Conservation (phyloP, 2,329 filamentous ascomycete species). For the Onygenales sp. region DNA sequence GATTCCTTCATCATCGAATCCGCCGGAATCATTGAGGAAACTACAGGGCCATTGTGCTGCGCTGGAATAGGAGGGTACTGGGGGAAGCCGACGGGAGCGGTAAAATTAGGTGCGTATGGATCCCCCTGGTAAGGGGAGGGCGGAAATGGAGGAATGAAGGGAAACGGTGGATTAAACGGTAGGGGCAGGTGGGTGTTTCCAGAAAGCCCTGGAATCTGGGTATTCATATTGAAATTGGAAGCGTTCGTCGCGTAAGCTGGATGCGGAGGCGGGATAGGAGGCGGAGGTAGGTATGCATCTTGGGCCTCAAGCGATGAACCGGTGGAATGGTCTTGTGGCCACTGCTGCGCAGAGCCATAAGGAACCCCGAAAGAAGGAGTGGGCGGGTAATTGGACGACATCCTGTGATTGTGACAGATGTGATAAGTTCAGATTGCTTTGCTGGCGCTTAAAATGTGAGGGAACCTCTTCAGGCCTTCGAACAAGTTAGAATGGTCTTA, state of each 20-base stretch:
- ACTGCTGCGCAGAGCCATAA: slow-evolving; percentile 27
- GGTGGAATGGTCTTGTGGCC: slow-evolving; percentile 20
- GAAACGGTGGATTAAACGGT: slow-evolving; percentile 20
- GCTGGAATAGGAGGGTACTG: slow-evolving; percentile 4
- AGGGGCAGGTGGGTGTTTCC: slow-evolving; percentile 17
- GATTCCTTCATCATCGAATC: not conserved
- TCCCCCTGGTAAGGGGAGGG: slow-evolving; percentile 17
- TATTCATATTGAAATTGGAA: slow-evolving; percentile 18
- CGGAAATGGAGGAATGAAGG: slow-evolving; percentile 25
- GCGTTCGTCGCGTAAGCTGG: slow-evolving; percentile 17
- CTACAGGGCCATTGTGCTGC: not conserved
- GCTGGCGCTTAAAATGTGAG: not conserved
- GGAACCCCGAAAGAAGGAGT: slow-evolving; percentile 34
- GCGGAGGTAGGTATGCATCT: slow-evolving; percentile 18
- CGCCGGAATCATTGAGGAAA: not conserved
- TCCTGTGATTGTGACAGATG: slow-evolving; percentile 20
- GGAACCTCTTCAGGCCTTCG: not conserved
- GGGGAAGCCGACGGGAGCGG: slow-evolving; percentile 10
- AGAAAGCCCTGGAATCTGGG: slow-evolving; percentile 22
- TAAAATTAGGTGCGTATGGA: not conserved
- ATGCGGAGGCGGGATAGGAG: slow-evolving; percentile 14
- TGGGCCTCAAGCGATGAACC: slow-evolving; percentile 18
- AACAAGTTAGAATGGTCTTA: not conserved
- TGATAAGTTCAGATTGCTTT: not conserved
- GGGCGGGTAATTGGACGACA: slow-evolving; percentile 37